phyloP scores from a whole-genome alignment of 306 rosid genomes.

The Vigna mungo region DNA sequence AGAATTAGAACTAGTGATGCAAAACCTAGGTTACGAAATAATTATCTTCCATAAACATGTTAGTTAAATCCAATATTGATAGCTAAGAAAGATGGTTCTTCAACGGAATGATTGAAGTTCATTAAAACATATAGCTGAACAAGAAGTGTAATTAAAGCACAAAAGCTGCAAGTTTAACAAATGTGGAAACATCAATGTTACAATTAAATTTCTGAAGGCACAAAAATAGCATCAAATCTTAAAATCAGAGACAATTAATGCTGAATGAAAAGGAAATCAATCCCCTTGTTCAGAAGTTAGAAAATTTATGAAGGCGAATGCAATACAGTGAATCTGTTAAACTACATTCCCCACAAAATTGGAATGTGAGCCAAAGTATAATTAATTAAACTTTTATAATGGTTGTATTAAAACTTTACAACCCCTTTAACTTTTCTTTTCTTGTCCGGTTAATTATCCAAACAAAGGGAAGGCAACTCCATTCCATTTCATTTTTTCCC shows the following conservation, averaged over 20 bases:
- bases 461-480: constrained; percentile 22
- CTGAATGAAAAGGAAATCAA: not conserved
- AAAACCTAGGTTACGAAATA: constrained; percentile 38
- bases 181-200: not conserved
- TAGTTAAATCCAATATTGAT: constrained; percentile 11
- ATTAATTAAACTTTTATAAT: not conserved
- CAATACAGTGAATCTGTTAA: not conserved
- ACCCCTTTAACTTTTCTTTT: not conserved
- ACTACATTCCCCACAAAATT: constrained; percentile 6
- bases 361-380: not conserved
- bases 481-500: constrained; percentile 4
- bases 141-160: constrained; percentile 9
- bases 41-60: constrained; percentile 1
- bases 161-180: constrained; percentile 1
- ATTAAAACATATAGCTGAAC: constrained; percentile 24
- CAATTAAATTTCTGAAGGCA: too few relatives aligned
- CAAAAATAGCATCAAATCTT: constrained; percentile 13
- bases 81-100: not conserved
- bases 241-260: constrained; percentile 37
- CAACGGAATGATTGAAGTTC: constrained; percentile 10
- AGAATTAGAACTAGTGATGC: constrained; percentile 35
- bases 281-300: not conserved
- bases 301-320: not conserved
- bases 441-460: not conserved
- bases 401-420: not conserved